Percentiles rank a stretch among this genome's conserved stretches.
Evolutionary conservation across 768 basidiomycete genomes (phyloP).

Genomic region (Leccinum olivaceopallidum): DNA sequence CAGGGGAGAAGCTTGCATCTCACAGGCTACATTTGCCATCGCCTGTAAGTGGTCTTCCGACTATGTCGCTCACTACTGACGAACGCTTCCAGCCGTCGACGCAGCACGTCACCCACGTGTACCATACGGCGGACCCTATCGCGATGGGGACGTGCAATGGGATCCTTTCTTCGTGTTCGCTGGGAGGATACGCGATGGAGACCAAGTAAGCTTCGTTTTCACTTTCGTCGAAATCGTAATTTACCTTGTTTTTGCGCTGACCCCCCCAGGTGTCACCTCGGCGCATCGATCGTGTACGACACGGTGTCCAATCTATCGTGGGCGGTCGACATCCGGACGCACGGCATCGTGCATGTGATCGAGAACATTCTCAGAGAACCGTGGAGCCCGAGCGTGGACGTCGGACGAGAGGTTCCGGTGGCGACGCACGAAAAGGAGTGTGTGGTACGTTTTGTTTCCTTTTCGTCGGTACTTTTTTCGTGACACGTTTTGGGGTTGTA

Average conservation of each 20-base stretch:
- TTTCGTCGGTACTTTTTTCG: neutral
- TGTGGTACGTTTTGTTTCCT: slow-evolving; percentile 49
- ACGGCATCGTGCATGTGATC: slow-evolving; percentile 78
- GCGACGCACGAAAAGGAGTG: slow-evolving; percentile 61
- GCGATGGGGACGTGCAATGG: slow-evolving; percentile 89
- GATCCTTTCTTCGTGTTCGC: slow-evolving; percentile 74
- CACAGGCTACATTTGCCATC: slow-evolving; percentile 80
- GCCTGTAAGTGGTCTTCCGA: slow-evolving; percentile 54
- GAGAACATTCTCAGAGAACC: slow-evolving; percentile 68
- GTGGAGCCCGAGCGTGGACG: slow-evolving; percentile 66
- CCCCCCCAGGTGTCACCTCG: slow-evolving; percentile 74
- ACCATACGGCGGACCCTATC: slow-evolving; percentile 94
- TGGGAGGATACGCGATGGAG: slow-evolving; percentile 91
- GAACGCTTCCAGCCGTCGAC: slow-evolving; percentile 54
- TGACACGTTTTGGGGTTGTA: slow-evolving; percentile 23
- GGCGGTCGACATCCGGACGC: slow-evolving; percentile 79
- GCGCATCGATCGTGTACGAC: slow-evolving; percentile 86
- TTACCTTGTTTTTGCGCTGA: neutral
- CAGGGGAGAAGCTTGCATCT: slow-evolving; percentile 83
- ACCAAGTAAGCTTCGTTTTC: slow-evolving; percentile 46
- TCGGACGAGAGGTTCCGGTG: slow-evolving; percentile 63
- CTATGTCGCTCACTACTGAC: neutral
- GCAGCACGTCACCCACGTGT: slow-evolving; percentile 86
- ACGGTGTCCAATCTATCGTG: slow-evolving; percentile 86
- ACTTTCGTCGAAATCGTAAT: neutral